These are phyloP conservation scores for Sungouiella blattae DNA, from an alignment of 805 yeast species.

Conservation along the genomic window DNA sequence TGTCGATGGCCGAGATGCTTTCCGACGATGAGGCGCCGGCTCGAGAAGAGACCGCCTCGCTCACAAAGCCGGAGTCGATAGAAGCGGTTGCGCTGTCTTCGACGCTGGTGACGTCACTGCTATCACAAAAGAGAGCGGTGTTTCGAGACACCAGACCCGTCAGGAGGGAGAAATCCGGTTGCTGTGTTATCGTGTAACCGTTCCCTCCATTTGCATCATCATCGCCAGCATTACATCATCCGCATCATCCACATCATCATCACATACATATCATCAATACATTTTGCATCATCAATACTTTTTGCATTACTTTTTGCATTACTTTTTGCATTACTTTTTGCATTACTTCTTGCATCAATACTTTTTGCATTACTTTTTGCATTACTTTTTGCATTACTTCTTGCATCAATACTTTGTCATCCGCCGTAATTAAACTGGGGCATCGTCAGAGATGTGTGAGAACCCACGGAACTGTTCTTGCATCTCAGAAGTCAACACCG, in stretches of 20 bases:
- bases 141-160: too few relatives aligned
- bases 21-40: too few relatives aligned
- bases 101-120: not conserved
- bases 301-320: too few relatives aligned
- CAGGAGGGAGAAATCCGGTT: slow-evolving; percentile 8
- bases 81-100: not conserved
- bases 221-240: too few relatives aligned
- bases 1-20: not conserved
- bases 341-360: too few relatives aligned
- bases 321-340: too few relatives aligned
- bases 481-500: slow-evolving; percentile 77
- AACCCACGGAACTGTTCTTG: slow-evolving; percentile 98
- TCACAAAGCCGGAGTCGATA: not conserved
- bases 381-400: too few relatives aligned
- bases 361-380: too few relatives aligned
- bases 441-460: slow-evolving; percentile 75
- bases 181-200: slow-evolving; percentile 17
- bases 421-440: slow-evolving; percentile 30
- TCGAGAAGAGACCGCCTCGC: not conserved
- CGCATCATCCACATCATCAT: too few relatives aligned
- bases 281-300: too few relatives aligned
- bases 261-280: too few relatives aligned
- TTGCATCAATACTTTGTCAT: too few relatives aligned
- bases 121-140: not conserved
- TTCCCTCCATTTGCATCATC: not conserved